Base-by-base conservation (phyloP, 768 basidiomycete species). In the Phanerochaete sordida region DNA sequence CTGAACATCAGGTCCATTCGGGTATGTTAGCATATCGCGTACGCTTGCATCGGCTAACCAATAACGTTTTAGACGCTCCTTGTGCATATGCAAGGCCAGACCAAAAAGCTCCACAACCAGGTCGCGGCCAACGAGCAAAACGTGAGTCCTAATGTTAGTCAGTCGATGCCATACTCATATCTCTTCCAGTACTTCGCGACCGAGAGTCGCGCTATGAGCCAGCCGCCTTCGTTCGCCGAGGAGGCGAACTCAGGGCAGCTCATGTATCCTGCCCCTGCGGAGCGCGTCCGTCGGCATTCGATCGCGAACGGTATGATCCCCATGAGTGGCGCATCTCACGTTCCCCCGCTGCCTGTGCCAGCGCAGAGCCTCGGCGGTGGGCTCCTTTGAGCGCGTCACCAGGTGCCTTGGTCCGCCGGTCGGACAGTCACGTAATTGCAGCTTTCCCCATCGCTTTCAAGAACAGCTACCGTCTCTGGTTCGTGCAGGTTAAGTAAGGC, bases 51-150 rank as follows among this genome's bases (percentile, higher is more conserved):
- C n/a, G n/a, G n/a, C n/a, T n/a, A n/a, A n/a, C n/a, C n/a, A n/a
- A n/a, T n/a, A n/a, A 19, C 21, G 12, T n/a, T 23, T 13, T 63
- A 87, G 85, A 89, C 86, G 0, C 75, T 90, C 53, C 78, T 90
- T 8, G 84, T 89, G 1, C 85, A 90, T 66, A 86, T 88, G 82
- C 82, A 89, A 62, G 79, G 82, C 45, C 77, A 74, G 2, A 79
- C 81, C 49, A 75, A 77, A 58, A 76, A 79, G 16, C 73, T 85
- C 33, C 81, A 86, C 66, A 65, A 74, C 21, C 75, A 77, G 61
- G 84, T 79, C 1, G 66, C 79, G 2, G 72, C 70, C 12, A 85
- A 87, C 65, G 87, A 90, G 65, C 77, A 81, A 58, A 75, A 76
- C 65, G 88, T 87, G 64, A 39, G 72, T 63, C 11, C n/a, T 30